Evolutionary conservation across 2,329 filamentous ascomycete genomes (phyloP).

Genomic region (Sarocladium strictum): DNA sequence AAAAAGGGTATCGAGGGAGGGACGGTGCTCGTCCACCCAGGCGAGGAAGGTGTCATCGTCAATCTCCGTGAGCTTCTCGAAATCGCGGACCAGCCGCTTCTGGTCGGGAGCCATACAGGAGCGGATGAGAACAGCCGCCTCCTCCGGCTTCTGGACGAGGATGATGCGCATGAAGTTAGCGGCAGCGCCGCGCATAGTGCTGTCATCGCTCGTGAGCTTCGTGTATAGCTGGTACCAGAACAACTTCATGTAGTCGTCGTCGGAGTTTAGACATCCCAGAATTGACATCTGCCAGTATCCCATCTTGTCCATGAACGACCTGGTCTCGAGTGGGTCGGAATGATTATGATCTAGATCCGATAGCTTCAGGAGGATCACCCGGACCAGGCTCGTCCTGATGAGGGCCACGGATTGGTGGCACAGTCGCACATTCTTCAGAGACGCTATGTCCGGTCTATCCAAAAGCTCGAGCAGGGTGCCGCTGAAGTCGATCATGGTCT

Average conservation of each 20-base stretch:
- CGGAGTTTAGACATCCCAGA: slow-evolving; percentile 67
- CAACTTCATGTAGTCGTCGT: slow-evolving; percentile 76
- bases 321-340: slow-evolving; percentile 53
- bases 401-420: slow-evolving; percentile 77
- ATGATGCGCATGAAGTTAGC: slow-evolving; percentile 87
- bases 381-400: slow-evolving; percentile 72
- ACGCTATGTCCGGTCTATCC: slow-evolving; percentile 74
- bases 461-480: slow-evolving; percentile 84
- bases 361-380: slow-evolving; percentile 71
- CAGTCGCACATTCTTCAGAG: slow-evolving; percentile 81
- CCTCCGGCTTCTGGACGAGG: slow-evolving; percentile 85
- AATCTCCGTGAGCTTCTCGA: slow-evolving; percentile 77
- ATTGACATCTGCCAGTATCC: slow-evolving; percentile 95
- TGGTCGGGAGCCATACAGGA: slow-evolving; percentile 67
- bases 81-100: slow-evolving; percentile 64
- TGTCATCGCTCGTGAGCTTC: slow-evolving; percentile 69
- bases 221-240: slow-evolving; percentile 92
- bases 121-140: slow-evolving; percentile 67
- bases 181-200: slow-evolving; percentile 65
- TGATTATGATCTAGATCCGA: slow-evolving; percentile 72
- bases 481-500: slow-evolving; percentile 76
- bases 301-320: slow-evolving; percentile 74
- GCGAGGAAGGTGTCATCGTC: slow-evolving; percentile 82
- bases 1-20: slow-evolving; percentile 76
- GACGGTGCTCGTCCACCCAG: slow-evolving; percentile 81